These are phyloP conservation scores for Lactarius sp. DNA, from an alignment of 768 basidiomycete species.

Conservation along the genomic window DNA sequence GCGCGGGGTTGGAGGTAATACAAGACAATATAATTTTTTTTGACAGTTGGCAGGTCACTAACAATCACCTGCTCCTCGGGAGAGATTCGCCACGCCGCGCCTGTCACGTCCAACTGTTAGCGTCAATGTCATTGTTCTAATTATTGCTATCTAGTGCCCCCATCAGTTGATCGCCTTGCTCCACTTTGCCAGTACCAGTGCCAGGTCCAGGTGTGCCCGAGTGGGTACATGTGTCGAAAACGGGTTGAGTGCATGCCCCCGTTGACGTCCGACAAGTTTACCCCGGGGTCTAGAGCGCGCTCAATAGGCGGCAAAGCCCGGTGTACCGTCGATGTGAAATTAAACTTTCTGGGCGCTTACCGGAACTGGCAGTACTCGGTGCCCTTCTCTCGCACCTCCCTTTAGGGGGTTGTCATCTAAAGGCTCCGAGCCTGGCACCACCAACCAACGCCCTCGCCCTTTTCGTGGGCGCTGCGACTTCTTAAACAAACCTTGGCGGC, in stretches of 20 bases:
- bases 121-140: constrained; percentile 11
- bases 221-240: too few relatives aligned
- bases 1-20: background rate
- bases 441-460: constrained; percentile 3
- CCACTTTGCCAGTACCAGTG: background rate
- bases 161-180: background rate
- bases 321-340: constrained; percentile 8
- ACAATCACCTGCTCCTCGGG: constrained; percentile 7
- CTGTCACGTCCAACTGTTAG: background rate
- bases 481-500: background rate
- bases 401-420: constrained; percentile 7
- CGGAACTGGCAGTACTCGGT: background rate
- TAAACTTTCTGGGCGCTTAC: constrained; percentile 4
- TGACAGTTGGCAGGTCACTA: constrained; percentile 14
- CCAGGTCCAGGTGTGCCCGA: background rate
- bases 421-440: constrained; percentile 11
- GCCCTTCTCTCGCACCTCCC: background rate
- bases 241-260: background rate
- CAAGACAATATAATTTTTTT: background rate
- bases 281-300: constrained; percentile 8
- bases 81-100: constrained; percentile 14
- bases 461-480: constrained; percentile 7
- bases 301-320: background rate
- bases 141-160: background rate
- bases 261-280: background rate